Base-by-base conservation (phyloP, 75 land plant genomes). In the Pseudotsuga menziesii region DNA sequence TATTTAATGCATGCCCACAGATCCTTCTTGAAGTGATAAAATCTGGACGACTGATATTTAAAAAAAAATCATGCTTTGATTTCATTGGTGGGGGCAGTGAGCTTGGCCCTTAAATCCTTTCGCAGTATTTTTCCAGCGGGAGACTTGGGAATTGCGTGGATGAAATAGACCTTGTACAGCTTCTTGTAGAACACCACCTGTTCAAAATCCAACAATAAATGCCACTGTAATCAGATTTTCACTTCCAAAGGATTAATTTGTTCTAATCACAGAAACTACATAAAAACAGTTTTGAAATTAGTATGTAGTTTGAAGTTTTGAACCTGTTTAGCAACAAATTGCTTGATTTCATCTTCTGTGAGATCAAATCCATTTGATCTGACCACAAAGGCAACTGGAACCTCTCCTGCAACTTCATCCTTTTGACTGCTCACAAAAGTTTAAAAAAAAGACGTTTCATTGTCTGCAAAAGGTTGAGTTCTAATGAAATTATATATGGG, bases 131-230 rank as follows among this genome's bases (percentile, higher is more conserved):
- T 89, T 12, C 94, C 94, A 23, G 92, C 54, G 0, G 94, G 83
- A 26, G 94, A 89, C 56, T 89, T 92, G 23, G 94, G 94, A 54
- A 92, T 92, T 5, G 86, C 59, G 56, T 82, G 76, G n/a, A 89
- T 82, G 78, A 92, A 92, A 64, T 79, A 82, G 0, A 92, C 90
- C 61, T 74, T 85, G 78, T 88, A 83, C 61, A 92, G 58, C 63
- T 76, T 91, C 75, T 92, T 89, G 85, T 92, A 89, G 74, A 87
- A 89, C 29, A 89, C 89, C 36, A 92, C 94, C 91, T 91, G 79
- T 41, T 15, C 19, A 60, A 48, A 48, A 48, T 48, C 9, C 9
- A 2, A 48, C 54, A 8, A 48, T 48, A 0, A 7, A 7, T 7
- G 8, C 9, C 2, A 9, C 8, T 48, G 14, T 62, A 23, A 8